Evolutionary conservation across 441 rosid species (phyloP).

Genomic region (Bocquillonia castaneifolia): DNA sequence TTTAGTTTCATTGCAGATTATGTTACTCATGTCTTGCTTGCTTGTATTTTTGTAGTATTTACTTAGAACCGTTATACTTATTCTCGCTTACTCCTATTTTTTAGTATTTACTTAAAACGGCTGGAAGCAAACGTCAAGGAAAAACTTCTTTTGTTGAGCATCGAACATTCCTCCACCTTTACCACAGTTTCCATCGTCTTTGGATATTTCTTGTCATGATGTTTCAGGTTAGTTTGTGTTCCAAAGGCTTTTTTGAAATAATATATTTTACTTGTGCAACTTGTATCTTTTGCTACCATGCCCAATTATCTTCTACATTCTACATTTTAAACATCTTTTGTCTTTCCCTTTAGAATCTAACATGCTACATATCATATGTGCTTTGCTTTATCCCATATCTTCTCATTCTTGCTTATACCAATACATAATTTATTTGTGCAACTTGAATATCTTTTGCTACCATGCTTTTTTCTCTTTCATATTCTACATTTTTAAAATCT

Average conservation of each 20-base stretch:
- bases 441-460: too few relatives aligned
- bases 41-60: background rate
- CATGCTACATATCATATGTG: background rate
- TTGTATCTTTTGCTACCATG: background rate
- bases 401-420: background rate
- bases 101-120: slow-evolving; percentile 61
- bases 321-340: background rate
- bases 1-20: background rate
- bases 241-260: slow-evolving; percentile 7
- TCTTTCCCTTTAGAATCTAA: slow-evolving; percentile 2
- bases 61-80: slow-evolving; percentile 3
- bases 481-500: too few relatives aligned
- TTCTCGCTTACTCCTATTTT: slow-evolving; percentile 2
- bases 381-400: background rate
- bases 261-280: background rate
- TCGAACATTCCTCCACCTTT: slow-evolving; percentile 91
- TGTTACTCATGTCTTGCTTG: too few relatives aligned
- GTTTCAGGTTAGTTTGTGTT: slow-evolving; percentile 75
- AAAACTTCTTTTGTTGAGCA: slow-evolving; percentile 99
- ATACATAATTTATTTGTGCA: too few relatives aligned
- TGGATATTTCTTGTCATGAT: slow-evolving; percentile 97
- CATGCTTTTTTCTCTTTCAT: too few relatives aligned
- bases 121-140: slow-evolving; percentile 66
- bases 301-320: background rate
- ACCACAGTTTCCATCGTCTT: slow-evolving; percentile 95